Evolutionary conservation across 1,139 yeast genomes (phyloP), one percentile per base, ranked within the genome.

Genomic region (Candida glucosophila): DNA sequence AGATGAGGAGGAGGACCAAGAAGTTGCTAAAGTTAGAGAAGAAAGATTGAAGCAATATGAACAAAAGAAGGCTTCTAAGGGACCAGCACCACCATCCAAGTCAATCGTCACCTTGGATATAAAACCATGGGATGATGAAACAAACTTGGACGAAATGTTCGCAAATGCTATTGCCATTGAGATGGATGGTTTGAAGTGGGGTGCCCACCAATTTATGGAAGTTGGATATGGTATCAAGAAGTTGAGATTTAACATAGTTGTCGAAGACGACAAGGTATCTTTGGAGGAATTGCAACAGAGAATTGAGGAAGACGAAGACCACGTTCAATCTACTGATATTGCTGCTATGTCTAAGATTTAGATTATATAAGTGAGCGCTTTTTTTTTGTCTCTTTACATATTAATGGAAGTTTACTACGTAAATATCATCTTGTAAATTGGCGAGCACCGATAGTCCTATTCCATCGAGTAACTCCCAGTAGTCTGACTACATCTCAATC

Each of bases 111-210:
- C 98, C 52, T 57, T 90, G 53, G 98, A 90, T 52, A 94, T 90
- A 49, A 90, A 90, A 79, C 97, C 96, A 67, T 90, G 98, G 98
- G 98, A 90, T 67, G 97, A 90, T 54, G 97, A 90, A 74, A 90
- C 98, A 44, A 78, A 88, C 59, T 73, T 92, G 61, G 94, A 90
- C 34, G 78, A 77, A 63, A 61, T 90, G 67, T 66, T 85, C 49
- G 88, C 78, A 35, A 74, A 76, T 62, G 96, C 86, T 54, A 86
- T 85, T 76, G 57, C 71, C 44, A 62, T 88, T 49, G 79, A 76
- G 58, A 64, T 67, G 68, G 97, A 88, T 28, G 99, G 99, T 76
- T 81, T 92, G 56, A 67, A 66, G 46, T 90, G 98, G 98, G 99
- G 99, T 81, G 96, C 92, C 55, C 79, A 72, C 74, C 90, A 81